Evolutionary conservation across 768 basidiomycete genomes (phyloP).

Genomic region (Lactarius tabidus): DNA sequence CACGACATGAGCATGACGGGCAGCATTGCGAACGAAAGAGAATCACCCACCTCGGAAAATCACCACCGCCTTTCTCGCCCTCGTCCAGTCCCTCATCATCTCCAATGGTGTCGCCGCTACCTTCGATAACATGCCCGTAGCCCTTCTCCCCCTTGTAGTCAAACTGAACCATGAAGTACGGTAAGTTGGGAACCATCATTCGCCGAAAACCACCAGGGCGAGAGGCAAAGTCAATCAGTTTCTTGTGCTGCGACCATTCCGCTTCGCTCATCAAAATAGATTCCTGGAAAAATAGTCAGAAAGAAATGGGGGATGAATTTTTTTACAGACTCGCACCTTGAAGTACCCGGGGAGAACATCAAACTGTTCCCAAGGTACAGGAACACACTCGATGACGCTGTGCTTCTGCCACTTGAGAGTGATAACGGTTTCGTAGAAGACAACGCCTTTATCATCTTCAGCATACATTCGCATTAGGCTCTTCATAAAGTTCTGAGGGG

Average conservation of each 20-base stretch:
- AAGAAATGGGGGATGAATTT: background rate
- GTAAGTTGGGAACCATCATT: slow-evolving; percentile 93
- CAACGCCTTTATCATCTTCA: slow-evolving; percentile 86
- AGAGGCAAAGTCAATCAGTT: slow-evolving; percentile 88
- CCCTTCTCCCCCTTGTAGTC: slow-evolving; percentile 98
- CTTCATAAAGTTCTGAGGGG: slow-evolving; percentile 72
- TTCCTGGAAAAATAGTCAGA: slow-evolving; percentile 51
- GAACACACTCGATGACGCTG: slow-evolving; percentile 91
- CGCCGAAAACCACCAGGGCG: slow-evolving; percentile 92
- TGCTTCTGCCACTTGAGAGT: slow-evolving; percentile 85
- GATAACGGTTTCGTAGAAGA: slow-evolving; percentile 94
- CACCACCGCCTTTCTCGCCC: slow-evolving; percentile 86
- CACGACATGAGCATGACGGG: background rate
- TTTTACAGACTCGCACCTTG: slow-evolving; percentile 51
- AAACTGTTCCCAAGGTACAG: slow-evolving; percentile 83
- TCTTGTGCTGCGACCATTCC: slow-evolving; percentile 99
- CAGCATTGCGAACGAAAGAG: background rate
- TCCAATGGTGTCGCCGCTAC: slow-evolving; percentile 62
- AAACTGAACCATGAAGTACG: slow-evolving; percentile 99
- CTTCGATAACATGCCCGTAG: slow-evolving; percentile 98
- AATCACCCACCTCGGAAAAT: slow-evolving; percentile 72
- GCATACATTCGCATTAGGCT: slow-evolving; percentile 94
- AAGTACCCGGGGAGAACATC: slow-evolving; percentile 91
- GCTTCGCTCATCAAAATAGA: slow-evolving; percentile 88
- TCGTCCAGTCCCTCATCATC: slow-evolving; percentile 70